Conservation (phyloP, 495 filamentous ascomycete genomes). For the Tuber borchii region DNA sequence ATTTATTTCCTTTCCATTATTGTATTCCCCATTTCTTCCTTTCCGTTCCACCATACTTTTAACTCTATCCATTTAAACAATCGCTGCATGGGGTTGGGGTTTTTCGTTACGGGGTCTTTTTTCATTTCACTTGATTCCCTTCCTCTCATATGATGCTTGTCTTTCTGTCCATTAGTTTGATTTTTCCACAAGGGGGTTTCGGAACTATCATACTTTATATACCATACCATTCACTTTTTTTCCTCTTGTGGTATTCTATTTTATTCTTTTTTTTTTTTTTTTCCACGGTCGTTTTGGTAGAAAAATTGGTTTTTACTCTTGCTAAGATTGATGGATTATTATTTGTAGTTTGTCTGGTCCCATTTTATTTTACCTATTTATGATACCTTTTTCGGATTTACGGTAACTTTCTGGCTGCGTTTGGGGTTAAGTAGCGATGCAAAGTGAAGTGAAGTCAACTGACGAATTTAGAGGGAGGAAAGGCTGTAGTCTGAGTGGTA, state of each 20-base stretch:
- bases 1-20: conserved; percentile 28
- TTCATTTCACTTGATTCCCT: conserved; percentile 13
- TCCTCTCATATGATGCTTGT: conserved; percentile 20
- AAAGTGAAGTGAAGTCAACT: background rate
- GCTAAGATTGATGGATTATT: background rate
- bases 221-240: conserved; percentile 23
- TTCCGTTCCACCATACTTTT: conserved; percentile 5
- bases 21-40: conserved; percentile 17
- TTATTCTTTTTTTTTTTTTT: conserved; percentile 4
- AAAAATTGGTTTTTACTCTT: background rate
- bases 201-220: conserved; percentile 14
- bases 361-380: background rate
- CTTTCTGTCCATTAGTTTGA: conserved; percentile 5
- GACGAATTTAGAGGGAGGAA: background rate
- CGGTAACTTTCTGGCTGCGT: background rate
- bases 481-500: background rate
- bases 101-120: conserved; percentile 7
- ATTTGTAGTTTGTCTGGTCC: background rate
- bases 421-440: background rate
- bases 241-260: background rate
- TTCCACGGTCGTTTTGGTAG: conserved; percentile 6
- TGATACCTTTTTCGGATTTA: background rate
- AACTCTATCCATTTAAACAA: conserved; percentile 19
- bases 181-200: conserved; percentile 2
- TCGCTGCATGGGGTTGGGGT: conserved; percentile 22